These are phyloP conservation scores for Podila horticola DNA, from an alignment of 192 early-diverging fungal genomes.

Conservation along the genomic window DNA sequence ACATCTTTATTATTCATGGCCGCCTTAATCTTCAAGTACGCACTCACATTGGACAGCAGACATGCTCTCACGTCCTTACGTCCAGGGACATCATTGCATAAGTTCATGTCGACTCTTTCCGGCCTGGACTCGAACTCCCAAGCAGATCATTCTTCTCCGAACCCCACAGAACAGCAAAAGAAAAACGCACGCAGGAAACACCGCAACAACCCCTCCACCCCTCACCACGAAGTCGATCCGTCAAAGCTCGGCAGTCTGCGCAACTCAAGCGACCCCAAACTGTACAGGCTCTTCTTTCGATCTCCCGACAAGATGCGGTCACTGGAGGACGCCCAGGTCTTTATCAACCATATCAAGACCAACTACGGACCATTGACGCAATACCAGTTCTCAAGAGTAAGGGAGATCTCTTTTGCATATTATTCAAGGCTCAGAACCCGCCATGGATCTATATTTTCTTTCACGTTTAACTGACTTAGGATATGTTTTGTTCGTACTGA, in stretches of 20 bases:
- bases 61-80: background rate
- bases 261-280: slow-evolving; percentile 18
- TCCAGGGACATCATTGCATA: background rate
- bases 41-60: background rate
- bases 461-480: background rate
- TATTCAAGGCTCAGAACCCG: background rate
- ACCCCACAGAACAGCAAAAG: background rate
- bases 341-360: slow-evolving; percentile 39
- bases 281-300: slow-evolving; percentile 37
- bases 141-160: background rate
- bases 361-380: slow-evolving; percentile 43
- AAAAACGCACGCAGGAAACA: background rate
- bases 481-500: background rate
- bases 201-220: background rate
- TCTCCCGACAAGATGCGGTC: slow-evolving; percentile 45
- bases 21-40: background rate
- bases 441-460: background rate
- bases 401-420: background rate
- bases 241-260: background rate
- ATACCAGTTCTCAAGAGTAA: slow-evolving; percentile 46
- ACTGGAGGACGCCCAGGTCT: slow-evolving; percentile 47
- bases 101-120: background rate
- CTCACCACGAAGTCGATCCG: background rate
- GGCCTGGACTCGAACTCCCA: background rate
- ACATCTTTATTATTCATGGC: background rate